Evolutionary conservation across 495 filamentous ascomycete species (phyloP), one percentile per base, ranked within the genome.

Genomic region (Daldinia grandis): DNA sequence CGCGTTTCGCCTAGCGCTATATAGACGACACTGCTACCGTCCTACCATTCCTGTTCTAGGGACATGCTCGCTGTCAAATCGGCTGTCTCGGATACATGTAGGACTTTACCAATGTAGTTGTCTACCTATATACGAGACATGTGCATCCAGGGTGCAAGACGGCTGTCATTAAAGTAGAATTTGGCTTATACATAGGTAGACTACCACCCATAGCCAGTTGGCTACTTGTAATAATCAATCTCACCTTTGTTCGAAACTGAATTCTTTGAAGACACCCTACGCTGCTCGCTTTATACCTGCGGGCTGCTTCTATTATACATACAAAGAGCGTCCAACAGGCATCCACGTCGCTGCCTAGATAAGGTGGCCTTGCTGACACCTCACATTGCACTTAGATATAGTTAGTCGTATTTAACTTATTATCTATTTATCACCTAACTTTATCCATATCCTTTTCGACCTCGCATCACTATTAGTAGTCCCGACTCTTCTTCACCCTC

Each of bases 1-100:
- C 53, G n/a, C 44, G 62, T 66, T 66, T 66, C 58, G 55, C 47
- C 60, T 68, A 64, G 51, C 69, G 64, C 68, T 42, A n/a, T 56
- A 25, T 12, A 50, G 19, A 50, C 37, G 24, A 35, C 27, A 33
- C 56, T 14, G 25, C 33, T 25, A 27, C 24, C 12, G 54, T 44
- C 58, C 40, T 67, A 63, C 68, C 68, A 38, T 51, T 15, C 50
- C 62, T 49, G 6, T 40, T 17, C 49, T 66, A 37, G 40, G 4
- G 30, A 55, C 6, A 19, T 19, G 19, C 27, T 12, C 28, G 47
- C 37, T 24, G 35, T 38, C 21, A 40, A 42, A 33, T 47, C 57
- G 58, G 58, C 54, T 54, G 58, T n/a, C 47, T 63, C 40, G 44
- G 64, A 53, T 38, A 44, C 31, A 57, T 38, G 54, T 57, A 57